phyloP scores from a whole-genome alignment of 176 grass and related monocot species.

The Metroxylon sagu region DNA sequence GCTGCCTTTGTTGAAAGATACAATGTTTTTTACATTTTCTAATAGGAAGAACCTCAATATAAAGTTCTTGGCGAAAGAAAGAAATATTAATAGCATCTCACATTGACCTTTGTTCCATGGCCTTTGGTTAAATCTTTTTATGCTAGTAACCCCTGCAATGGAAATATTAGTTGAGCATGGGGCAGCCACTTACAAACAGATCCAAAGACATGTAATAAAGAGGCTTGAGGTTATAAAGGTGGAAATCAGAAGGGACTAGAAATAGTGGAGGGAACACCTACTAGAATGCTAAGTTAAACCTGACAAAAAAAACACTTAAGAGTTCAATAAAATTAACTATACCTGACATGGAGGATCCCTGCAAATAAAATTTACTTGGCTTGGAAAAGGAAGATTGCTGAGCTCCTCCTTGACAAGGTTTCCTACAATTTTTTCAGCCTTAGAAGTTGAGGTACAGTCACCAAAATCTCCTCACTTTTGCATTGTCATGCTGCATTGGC shows the following conservation, averaged over 20 bases:
- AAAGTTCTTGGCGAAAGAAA: slow-evolving; percentile 91
- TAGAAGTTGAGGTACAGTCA: slow-evolving; percentile 87
- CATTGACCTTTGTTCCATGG: no score
- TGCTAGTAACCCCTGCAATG: slow-evolving; percentile 79
- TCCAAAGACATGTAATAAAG: no score
- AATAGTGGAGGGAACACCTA: no score
- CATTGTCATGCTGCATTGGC: slow-evolving; percentile 92
- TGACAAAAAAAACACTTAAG: no score
- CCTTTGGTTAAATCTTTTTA: slow-evolving; percentile 96
- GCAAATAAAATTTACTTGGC: slow-evolving; percentile 98
- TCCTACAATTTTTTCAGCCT: slow-evolving; percentile 73
- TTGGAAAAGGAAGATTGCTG: slow-evolving; percentile 75
- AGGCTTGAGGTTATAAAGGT: no score
- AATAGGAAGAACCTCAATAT: slow-evolving; percentile 80
- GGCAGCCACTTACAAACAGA: no score
- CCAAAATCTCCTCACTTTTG: slow-evolving; percentile 83
- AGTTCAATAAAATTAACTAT: background rate
- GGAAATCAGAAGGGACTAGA: no score
- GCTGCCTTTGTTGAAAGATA: slow-evolving; percentile 96
- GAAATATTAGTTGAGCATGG: slow-evolving; percentile 1
- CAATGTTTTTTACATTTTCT: slow-evolving; percentile 95
- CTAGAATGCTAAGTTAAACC: no score
- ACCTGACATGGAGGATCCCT: slow-evolving; percentile 96
- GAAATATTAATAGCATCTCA: no score
- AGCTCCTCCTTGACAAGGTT: slow-evolving; percentile 61